Conservation (phyloP, 78 protist genomes). For the Dictyostelium purpureum region DNA sequence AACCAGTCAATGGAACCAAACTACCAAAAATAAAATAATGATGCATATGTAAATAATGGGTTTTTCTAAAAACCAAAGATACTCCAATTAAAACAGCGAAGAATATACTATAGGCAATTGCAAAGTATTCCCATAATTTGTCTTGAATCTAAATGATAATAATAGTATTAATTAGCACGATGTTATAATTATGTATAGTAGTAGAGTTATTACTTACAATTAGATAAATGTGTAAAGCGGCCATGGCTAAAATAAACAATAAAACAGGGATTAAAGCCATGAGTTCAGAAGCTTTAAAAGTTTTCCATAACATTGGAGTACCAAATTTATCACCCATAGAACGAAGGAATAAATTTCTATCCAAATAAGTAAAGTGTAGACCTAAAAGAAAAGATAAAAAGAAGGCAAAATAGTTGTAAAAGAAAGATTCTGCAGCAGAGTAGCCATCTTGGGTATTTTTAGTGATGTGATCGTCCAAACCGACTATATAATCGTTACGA, state of each 20-base stretch:
- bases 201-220: neutral
- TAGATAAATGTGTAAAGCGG: constrained; percentile 37
- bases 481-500: neutral
- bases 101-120: constrained; percentile 48
- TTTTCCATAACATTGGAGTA: constrained; percentile 63
- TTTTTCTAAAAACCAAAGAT: neutral
- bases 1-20: constrained; percentile 29
- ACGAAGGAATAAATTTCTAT: constrained; percentile 33
- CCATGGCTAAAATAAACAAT: constrained; percentile 19
- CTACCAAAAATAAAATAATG: constrained; percentile 68
- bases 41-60: constrained; percentile 61
- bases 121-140: constrained; percentile 40
- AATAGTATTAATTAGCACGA: neutral
- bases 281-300: constrained; percentile 19
- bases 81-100: constrained; percentile 20
- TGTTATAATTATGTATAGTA: neutral
- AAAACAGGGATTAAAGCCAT: constrained; percentile 19
- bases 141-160: neutral
- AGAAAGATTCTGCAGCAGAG: constrained; percentile 8
- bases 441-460: neutral
- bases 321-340: constrained; percentile 71
- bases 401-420: constrained; percentile 33
- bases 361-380: constrained; percentile 44
- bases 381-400: constrained; percentile 20
- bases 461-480: neutral